Base-by-base conservation (phyloP, 768 basidiomycete genomes). In the Pisolithus marmoratus region DNA sequence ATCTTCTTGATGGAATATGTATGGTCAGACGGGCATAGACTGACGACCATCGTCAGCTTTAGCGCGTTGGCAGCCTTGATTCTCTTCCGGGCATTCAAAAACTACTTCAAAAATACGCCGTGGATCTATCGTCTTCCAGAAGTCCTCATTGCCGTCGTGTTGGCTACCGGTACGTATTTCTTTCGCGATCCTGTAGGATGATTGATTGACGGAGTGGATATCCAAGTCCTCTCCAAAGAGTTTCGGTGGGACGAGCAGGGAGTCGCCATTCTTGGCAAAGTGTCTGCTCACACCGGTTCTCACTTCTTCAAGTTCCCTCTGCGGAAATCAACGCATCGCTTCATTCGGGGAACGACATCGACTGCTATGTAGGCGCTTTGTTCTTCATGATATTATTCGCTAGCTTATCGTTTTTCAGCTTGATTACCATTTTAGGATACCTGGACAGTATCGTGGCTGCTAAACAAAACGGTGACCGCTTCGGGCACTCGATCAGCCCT, bases 401-500 rank as follows among this genome's bases (percentile, higher is more conserved):
- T 3, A 23, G 36, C 20, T 54, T 53, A 29, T 61, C 14, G 24
- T 19, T 38, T 40, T 19, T 29, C 58, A 90, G 87, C 29, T 65
- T 93, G 48, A 85, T 90, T 46, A 81, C 88, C 0, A 77, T 95
- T 38, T 79, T 92, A 20, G 96, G 96, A 1, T 96, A 94, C 66
- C 73, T 99, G 54, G 95, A 99, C 65, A 91, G 88, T 54, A 93
- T 96, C 55, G 92, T 94, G 2, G 90, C 94, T 0, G 95, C 95
- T 2, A 96, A 98, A 62, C 94, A 97, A 65, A 94, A 89, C 54
- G 83, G 83, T 0, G 79, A 83, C 4, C 84, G 85, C 12, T 97
- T 86, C 62, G 88, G 90, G 3, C 86, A 97, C 65, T 80, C 88
- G 0, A 88, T 98, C 56, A 89, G 84, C 56, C 92, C 94, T 0